Base-by-base conservation (phyloP, 805 yeast species). In the Debaryomyces tyrocola region DNA sequence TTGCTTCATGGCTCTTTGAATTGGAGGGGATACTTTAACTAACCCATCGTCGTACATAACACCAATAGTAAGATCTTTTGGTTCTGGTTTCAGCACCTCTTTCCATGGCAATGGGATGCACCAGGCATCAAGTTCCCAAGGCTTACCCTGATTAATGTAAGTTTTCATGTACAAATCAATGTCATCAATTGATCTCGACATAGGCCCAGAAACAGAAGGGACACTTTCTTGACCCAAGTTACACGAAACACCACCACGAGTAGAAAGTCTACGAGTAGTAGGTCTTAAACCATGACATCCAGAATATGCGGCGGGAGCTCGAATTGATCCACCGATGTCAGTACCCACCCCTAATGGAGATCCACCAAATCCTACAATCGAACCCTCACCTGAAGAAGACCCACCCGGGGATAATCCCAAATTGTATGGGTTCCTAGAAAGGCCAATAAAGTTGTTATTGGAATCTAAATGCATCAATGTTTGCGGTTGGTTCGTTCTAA, bases 1-100 rank as follows among this genome's bases (percentile, higher is more conserved):
- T 41, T 69, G 66, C 50, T 80, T 69, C 58, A 87, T 67, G 33
- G 75, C 86, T 55, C 90, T 70, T 14, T 65, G 56, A 37, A 82
- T 71, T 40, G 90, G 88, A 14, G 90, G 87, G 47, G 82, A 79
- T 41, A 87, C 87, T 53, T 76, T 80, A 11, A 83, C 87, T 33
- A 79, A 56, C 20, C 84, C 86, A 60, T 84, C 88, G 54, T 83
- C 85, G 56, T 69, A 80, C 64, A 82, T 69, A 24, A 84, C 75
- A 28, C 83, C 90, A 53, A 84, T 76, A 9, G 83, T 83, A 51
- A 84, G 62, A 18, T 66, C 65, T 27, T 57, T 45, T 3, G 82
- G 68, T n/a, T 60, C 57, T 1, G 77, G 77, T 36, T 51, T 55
- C 1, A 53, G 60, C 5, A 77, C 78, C 4, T 71, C 62, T 59